phyloP scores from a whole-genome alignment of 768 basidiomycete genomes.

The Auriculariales sp. region DNA sequence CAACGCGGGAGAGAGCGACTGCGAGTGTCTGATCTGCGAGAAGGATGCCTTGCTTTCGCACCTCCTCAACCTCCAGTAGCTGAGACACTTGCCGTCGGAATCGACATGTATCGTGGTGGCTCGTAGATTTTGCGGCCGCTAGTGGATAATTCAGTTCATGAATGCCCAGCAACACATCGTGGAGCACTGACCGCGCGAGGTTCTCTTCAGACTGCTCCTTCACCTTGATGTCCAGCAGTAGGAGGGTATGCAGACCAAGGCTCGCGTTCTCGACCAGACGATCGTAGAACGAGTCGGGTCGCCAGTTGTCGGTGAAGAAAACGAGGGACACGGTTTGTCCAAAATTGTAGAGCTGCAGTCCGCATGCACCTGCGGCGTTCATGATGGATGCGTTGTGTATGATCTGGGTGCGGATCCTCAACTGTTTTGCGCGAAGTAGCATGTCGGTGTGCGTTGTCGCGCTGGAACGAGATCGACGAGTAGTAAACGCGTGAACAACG shows the following conservation, averaged over 20 bases:
- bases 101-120: slow-evolving; percentile 93
- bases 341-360: slow-evolving; percentile 95
- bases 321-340: slow-evolving; percentile 93
- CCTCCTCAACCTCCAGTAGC: slow-evolving; percentile 48
- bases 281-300: slow-evolving; percentile 89
- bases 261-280: slow-evolving; percentile 78
- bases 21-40: slow-evolving; percentile 47
- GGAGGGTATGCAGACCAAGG: slow-evolving; percentile 87
- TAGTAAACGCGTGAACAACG: not conserved
- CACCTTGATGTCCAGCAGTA: slow-evolving; percentile 93
- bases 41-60: slow-evolving; percentile 35
- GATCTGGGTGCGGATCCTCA: slow-evolving; percentile 64
- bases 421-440: slow-evolving; percentile 71
- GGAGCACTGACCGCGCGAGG: slow-evolving; percentile 61
- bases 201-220: slow-evolving; percentile 98
- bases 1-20: slow-evolving; percentile 65
- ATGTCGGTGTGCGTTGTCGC: slow-evolving; percentile 97
- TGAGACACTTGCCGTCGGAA: slow-evolving; percentile 77
- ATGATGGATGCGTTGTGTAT: slow-evolving; percentile 98
- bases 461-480: slow-evolving; percentile 22
- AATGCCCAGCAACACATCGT: not conserved
- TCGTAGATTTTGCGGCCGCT: slow-evolving; percentile 95
- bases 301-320: slow-evolving; percentile 97
- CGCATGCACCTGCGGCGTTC: slow-evolving; percentile 88
- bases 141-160: not conserved